phyloP scores from a whole-genome alignment of 2,329 filamentous ascomycete species.

The Verticillium tricorpus region DNA sequence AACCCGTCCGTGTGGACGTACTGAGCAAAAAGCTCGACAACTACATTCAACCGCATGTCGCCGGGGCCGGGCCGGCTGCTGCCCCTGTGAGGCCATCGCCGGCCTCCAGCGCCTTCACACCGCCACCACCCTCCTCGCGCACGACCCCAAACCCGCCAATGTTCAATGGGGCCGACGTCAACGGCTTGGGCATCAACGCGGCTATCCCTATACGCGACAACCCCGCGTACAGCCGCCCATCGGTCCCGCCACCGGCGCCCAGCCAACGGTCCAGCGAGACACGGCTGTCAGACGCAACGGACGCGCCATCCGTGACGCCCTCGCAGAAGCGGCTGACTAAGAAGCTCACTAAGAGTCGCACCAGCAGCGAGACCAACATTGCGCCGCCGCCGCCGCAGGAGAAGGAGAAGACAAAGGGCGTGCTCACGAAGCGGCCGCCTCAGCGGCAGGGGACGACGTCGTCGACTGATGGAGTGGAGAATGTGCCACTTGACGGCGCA shows the following conservation, averaged over 20 bases:
- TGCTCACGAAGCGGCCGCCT: slow-evolving; percentile 33
- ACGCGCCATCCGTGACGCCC: slow-evolving; percentile 9
- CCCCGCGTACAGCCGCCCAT: slow-evolving; percentile 15
- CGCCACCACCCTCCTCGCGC: slow-evolving; percentile 1
- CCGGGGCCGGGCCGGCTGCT: neutral
- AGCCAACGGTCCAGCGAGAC: slow-evolving; percentile 29
- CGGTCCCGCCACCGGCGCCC: slow-evolving; percentile 14
- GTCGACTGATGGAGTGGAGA: slow-evolving; percentile 11
- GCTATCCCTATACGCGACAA: slow-evolving; percentile 17
- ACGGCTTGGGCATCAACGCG: slow-evolving; percentile 10
- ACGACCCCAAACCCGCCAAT: slow-evolving; percentile 16
- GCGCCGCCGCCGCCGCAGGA: slow-evolving; percentile 1
- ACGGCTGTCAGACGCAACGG: slow-evolving; percentile 22
- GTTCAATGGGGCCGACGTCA: slow-evolving; percentile 10
- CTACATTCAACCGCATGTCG: slow-evolving; percentile 38
- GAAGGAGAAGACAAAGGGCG: slow-evolving; percentile 25
- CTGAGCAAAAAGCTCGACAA: slow-evolving; percentile 75
- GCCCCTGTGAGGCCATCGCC: neutral
- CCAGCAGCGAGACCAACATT: slow-evolving; percentile 15
- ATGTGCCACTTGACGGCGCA: slow-evolving; percentile 1
- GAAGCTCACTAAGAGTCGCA: slow-evolving; percentile 37
- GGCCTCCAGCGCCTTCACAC: neutral
- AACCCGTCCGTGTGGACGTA: slow-evolving; percentile 86
- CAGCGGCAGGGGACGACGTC: slow-evolving; percentile 21
- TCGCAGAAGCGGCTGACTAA: slow-evolving; percentile 30